Evolutionary conservation across 2,329 filamentous ascomycete species (phyloP).

Genomic region (Purpureocillium takamizusanense): DNA sequence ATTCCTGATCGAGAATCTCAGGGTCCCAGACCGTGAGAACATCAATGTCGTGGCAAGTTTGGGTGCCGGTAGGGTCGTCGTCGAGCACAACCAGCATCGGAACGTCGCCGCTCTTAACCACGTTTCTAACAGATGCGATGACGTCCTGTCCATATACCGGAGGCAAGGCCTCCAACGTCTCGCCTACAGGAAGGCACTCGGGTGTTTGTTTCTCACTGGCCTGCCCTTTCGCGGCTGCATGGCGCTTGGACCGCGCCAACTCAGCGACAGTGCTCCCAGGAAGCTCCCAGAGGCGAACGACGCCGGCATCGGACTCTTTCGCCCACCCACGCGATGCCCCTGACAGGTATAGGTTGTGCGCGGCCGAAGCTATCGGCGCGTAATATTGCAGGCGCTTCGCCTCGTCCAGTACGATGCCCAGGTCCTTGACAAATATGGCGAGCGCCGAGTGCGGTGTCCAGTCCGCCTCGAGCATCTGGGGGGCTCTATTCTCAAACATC

Average conservation of each 20-base stretch:
- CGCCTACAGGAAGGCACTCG: constrained; percentile 10
- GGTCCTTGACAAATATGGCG: constrained; percentile 24
- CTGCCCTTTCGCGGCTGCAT: neutral
- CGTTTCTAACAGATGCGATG: constrained; percentile 9
- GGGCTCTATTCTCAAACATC: constrained; percentile 26
- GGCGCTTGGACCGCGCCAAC: neutral
- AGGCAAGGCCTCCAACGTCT: constrained; percentile 14
- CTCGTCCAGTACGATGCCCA: constrained; percentile 23
- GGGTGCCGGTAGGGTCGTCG: constrained; percentile 50
- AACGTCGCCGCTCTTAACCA: constrained; percentile 11
- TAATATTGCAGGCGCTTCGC: constrained; percentile 16
- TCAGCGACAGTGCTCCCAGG: constrained; percentile 12
- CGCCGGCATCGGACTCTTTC: constrained; percentile 23
- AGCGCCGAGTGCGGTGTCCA: constrained; percentile 25
- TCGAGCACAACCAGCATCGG: constrained; percentile 34
- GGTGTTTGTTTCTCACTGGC: neutral
- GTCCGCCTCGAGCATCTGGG: constrained; percentile 24
- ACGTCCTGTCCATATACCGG: constrained; percentile 12
- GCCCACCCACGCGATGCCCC: constrained; percentile 21
- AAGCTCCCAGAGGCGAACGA: constrained; percentile 28
- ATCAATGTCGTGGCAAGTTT: constrained; percentile 48
- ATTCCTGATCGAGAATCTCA: constrained; percentile 32
- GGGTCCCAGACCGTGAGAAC: constrained; percentile 46
- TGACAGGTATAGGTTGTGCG: constrained; percentile 21
- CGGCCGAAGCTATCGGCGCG: constrained; percentile 18